Conservation (phyloP, 768 basidiomycete genomes). For the Tricholoma sp. region DNA sequence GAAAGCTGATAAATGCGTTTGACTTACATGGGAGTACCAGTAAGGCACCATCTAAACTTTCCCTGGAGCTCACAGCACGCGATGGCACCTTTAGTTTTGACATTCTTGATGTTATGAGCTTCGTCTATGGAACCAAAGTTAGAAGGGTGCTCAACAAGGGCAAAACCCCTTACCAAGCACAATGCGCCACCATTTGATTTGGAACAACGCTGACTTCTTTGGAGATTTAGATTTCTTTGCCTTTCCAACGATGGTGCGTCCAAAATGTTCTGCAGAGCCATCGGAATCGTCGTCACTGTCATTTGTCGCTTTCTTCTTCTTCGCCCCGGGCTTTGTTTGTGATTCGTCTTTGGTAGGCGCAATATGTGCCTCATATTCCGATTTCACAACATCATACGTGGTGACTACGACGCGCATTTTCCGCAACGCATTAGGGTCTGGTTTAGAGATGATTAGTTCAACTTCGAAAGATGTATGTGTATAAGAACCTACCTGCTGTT, state of each 20-base stretch:
- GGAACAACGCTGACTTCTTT: constrained; percentile 68
- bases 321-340: constrained; percentile 36
- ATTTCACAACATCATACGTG: constrained; percentile 79
- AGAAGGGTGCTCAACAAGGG: background rate
- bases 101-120: constrained; percentile 92
- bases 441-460: background rate
- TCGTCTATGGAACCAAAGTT: constrained; percentile 53
- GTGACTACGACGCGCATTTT: constrained; percentile 75
- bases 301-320: constrained; percentile 29
- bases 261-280: constrained; percentile 39
- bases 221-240: constrained; percentile 36
- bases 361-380: constrained; percentile 59
- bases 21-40: constrained; percentile 72
- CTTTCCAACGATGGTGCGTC: constrained; percentile 37
- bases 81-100: constrained; percentile 67
- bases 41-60: constrained; percentile 85
- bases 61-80: constrained; percentile 75
- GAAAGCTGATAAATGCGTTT: constrained; percentile 6
- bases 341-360: constrained; percentile 52
- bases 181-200: constrained; percentile 77
- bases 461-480: background rate
- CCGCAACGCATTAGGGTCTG: constrained; percentile 52
- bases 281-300: constrained; percentile 33
- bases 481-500: constrained; percentile 50
- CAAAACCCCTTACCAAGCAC: constrained; percentile 61